These are phyloP conservation scores for Babesia gibsoni DNA, from an alignment of 169 alveolate species.

Conservation along the genomic window DNA sequence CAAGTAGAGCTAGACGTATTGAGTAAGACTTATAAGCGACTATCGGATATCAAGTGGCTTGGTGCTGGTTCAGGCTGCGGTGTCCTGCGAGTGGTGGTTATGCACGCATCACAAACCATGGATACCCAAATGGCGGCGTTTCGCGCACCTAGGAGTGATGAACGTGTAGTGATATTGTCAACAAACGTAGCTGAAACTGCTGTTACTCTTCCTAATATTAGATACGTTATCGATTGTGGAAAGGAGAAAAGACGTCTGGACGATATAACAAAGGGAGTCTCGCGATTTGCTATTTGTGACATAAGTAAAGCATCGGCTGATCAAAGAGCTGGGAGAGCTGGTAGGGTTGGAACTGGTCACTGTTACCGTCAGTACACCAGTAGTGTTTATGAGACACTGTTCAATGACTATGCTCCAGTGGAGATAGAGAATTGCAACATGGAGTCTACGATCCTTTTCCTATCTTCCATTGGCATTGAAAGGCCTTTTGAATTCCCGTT, in stretches of 20 bases:
- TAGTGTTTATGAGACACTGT: conserved; percentile 75
- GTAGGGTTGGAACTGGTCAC: conserved; percentile 97
- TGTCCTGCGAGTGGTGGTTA: conserved; percentile 69
- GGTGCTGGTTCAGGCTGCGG: conserved; percentile 74
- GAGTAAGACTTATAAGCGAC: conserved; percentile 35
- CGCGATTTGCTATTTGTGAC: conserved; percentile 87
- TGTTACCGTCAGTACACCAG: conserved; percentile 95
- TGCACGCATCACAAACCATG: conserved; percentile 87
- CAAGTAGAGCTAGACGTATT: conserved; percentile 36
- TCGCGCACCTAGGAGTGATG: conserved; percentile 83
- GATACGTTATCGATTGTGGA: conserved; percentile 96
- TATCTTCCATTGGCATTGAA: conserved; percentile 35
- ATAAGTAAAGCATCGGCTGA: conserved; percentile 89
- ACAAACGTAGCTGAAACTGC: conserved; percentile 99
- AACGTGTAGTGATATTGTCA: conserved; percentile 93
- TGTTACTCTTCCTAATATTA: conserved; percentile 95
- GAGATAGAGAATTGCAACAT: conserved; percentile 51
- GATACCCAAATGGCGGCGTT: conserved; percentile 72
- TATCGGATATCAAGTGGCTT: conserved; percentile 62
- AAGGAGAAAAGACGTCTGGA: conserved; percentile 90
- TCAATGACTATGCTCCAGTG: conserved; percentile 39
- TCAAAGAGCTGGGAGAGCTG: conserved; percentile 99
- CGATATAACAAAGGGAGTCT: conserved; percentile 80
- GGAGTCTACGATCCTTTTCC: conserved; percentile 9
- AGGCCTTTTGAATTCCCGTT: conserved; percentile 49